These are phyloP conservation scores for Gracilaria gracilis DNA, from an alignment of 23 red algal genomes.

Conservation along the genomic window DNA sequence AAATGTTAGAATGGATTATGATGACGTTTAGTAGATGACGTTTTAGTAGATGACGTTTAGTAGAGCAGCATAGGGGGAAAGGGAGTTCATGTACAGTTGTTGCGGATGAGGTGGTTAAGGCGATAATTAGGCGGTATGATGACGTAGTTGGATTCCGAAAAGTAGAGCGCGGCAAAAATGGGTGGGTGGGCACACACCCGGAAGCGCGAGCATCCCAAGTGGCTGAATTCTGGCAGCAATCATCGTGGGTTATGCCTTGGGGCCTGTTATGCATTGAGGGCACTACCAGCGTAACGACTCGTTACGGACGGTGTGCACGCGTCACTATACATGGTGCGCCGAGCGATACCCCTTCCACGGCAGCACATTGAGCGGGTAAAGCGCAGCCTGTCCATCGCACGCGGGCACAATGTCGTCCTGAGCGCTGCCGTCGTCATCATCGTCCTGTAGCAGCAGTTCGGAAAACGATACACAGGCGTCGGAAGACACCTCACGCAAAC, in stretches of 20 bases:
- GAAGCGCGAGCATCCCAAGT: background rate
- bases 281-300: background rate
- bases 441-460: background rate
- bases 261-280: background rate
- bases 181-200: background rate
- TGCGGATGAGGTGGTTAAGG: no score
- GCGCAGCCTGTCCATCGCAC: background rate
- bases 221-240: background rate
- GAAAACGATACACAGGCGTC: background rate
- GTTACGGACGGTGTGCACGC: background rate
- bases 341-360: slow-evolving; percentile 6
- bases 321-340: background rate
- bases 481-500: slow-evolving; percentile 42
- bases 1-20: no score
- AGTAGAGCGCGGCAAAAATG: background rate
- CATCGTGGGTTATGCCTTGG: background rate
- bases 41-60: no score
- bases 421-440: slow-evolving; percentile 6
- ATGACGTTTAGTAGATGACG: no score
- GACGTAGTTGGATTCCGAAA: background rate
- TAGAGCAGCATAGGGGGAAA: no score
- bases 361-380: background rate
- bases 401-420: background rate
- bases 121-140: background rate
- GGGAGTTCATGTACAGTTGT: no score